These are phyloP conservation scores for Trichomonascus vanleenenianus DNA, from an alignment of 805 yeast genomes.

Conservation along the genomic window DNA sequence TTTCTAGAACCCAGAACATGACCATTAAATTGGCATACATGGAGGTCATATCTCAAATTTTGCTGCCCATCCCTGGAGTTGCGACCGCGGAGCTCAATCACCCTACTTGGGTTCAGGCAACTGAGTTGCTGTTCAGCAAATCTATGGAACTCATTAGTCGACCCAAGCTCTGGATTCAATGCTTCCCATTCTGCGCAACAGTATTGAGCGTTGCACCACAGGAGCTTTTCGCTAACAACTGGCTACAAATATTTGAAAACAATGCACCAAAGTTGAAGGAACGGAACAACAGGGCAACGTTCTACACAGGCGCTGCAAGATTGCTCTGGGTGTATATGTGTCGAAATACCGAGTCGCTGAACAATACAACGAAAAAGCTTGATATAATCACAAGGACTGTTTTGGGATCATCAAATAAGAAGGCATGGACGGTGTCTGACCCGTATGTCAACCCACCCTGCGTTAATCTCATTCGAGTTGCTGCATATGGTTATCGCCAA, in stretches of 20 bases:
- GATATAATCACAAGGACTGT: constrained; percentile 54
- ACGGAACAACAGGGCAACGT: constrained; percentile 44
- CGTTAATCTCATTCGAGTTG: constrained; percentile 64
- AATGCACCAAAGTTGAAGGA: constrained; percentile 57
- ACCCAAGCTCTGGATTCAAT: constrained; percentile 55
- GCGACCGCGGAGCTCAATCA: constrained; percentile 93
- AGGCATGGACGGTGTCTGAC: constrained; percentile 66
- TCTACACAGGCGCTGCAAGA: constrained; percentile 60
- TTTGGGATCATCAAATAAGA: constrained; percentile 30
- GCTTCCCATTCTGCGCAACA: constrained; percentile 62
- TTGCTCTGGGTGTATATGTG: constrained; percentile 85
- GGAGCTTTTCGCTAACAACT: constrained; percentile 59
- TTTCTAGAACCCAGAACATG: constrained; percentile 54
- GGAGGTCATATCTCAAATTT: constrained; percentile 67
- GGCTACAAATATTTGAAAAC: constrained; percentile 64
- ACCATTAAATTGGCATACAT: constrained; percentile 70
- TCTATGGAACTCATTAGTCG: constrained; percentile 38
- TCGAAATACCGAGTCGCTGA: constrained; percentile 80
- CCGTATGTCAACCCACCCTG: constrained; percentile 53
- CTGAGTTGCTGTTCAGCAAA: constrained; percentile 50
- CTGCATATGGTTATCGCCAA: constrained; percentile 73
- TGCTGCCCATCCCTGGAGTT: constrained; percentile 75
- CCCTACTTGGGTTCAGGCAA: constrained; percentile 88
- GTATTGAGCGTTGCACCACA: constrained; percentile 74
- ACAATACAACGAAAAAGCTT: constrained; percentile 74